Conservation (phyloP, 257 asterid species). For the Orobanche coerulescens region DNA sequence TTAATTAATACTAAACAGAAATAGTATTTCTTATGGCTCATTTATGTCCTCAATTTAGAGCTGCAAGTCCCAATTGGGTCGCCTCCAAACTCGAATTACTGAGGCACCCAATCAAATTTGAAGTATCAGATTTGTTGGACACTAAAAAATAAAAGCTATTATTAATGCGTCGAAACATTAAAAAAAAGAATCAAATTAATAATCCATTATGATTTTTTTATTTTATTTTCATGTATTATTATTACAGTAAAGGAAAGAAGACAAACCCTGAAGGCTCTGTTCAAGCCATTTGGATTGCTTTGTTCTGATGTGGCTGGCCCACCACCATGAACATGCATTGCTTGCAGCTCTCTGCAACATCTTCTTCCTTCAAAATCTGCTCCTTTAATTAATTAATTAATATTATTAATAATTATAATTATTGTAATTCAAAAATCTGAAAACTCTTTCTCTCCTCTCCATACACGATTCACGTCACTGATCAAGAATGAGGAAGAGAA, state of each 20-base stretch:
- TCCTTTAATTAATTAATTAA: neutral
- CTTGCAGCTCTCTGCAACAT: conserved; percentile 62
- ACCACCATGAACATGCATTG: conserved; percentile 62
- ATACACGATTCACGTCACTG: conserved; percentile 6
- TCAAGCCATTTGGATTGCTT: conserved; percentile 70
- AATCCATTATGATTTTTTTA: too few species aligned
- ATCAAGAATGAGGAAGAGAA: conserved; percentile 25
- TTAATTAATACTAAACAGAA: too few species aligned
- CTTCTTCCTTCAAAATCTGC: neutral
- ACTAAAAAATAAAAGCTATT: too few species aligned
- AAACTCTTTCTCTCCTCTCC: conserved; percentile 19
- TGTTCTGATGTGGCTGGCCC: conserved; percentile 61
- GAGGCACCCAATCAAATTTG: too few species aligned
- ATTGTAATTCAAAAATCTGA: neutral
- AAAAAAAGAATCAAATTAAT: too few species aligned
- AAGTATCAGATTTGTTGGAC: too few species aligned
- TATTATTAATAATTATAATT: neutral
- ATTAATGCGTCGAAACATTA: too few species aligned
- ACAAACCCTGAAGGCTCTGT: conserved; percentile 38
- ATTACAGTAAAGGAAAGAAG: neutral
- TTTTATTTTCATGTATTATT: too few species aligned
- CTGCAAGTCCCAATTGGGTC: too few species aligned
- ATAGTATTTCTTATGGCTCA: too few species aligned
- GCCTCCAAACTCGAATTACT: too few species aligned
- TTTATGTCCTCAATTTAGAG: too few species aligned